Base-by-base conservation (phyloP, 805 yeast genomes). In the Blastobotrys muscicola region DNA sequence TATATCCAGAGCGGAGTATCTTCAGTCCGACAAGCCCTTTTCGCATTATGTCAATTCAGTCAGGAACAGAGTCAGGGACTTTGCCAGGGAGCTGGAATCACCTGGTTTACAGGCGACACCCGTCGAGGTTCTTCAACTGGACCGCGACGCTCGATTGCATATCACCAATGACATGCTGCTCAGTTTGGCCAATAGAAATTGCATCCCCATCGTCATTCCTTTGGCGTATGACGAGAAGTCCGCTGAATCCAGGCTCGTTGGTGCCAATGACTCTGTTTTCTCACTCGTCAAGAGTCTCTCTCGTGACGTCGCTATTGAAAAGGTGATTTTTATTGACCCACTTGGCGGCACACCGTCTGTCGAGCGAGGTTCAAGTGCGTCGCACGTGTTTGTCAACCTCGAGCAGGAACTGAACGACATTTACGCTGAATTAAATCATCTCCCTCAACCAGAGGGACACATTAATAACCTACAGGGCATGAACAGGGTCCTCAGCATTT, bases 311-410 rank as follows among this genome's bases (percentile, higher is more conserved):
- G 68, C 80, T 0, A 73, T 92, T 36, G 98, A 92, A 50, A 92
- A 92, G 52, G 64, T 90, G 26, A 75, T 90, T 6, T 78, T 80
- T 49, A 67, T 92, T 29, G 97, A 87, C 54, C 75, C 79, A 1
- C 59, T 73, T 13, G 99, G 99, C 1, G 99, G 99, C 0, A 81
- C 86, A 5, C 97, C 97, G 0, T 82, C 94, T 0, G 67, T 78
- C 16, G 95, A 86, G 57, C 70, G 97, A 46, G 74, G 78, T 45
- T 48, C 48, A 8, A 78, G 87, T 3, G 63, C 68, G 2, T 75
- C 94, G 12, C 98, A 92, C 61, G 94, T 92, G 1, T 82, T 82
- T 47, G 79, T 90, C 45, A 90, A 92, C 56, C 62, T 90, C 33
- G 72, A 77, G 8, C 97, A 90, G 62, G 98, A 90, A 56, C 82